Evolutionary conservation across 1,284 basidiomycete genomes (phyloP).

Genomic region (Cryptococcus sp.): DNA sequence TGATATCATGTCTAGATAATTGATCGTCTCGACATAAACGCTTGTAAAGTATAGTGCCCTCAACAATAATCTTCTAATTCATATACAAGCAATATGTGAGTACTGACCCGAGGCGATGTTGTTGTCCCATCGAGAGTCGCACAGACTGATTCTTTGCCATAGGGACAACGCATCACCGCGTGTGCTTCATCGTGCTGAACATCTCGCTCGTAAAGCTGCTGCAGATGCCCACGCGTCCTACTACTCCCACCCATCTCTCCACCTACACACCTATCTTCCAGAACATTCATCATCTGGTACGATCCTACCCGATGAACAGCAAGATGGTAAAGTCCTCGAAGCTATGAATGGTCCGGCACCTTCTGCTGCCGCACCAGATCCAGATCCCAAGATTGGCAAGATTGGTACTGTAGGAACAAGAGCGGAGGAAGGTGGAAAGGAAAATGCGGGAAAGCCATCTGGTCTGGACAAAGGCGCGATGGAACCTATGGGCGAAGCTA

Average conservation of each 20-base stretch:
- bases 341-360: conserved; percentile 27
- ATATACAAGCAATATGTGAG: too few relatives aligned
- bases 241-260: conserved; percentile 38
- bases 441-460: conserved; percentile 27
- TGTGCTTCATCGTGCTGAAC: conserved; percentile 26
- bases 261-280: conserved; percentile 30
- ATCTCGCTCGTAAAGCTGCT: conserved; percentile 32
- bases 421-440: conserved; percentile 31
- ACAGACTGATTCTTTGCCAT: too few relatives aligned
- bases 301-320: conserved; percentile 6
- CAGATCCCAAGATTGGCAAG: conserved; percentile 6
- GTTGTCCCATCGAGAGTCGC: too few relatives aligned
- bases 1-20: too few relatives aligned
- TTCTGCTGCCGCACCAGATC: conserved; percentile 3
- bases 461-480: conserved; percentile 32
- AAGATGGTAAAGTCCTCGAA: conserved; percentile 16
- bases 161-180: neutral
- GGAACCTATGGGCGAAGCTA: conserved; percentile 31
- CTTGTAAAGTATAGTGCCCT: too few relatives aligned
- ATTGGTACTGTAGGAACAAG: conserved; percentile 20
- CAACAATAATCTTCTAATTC: too few relatives aligned
- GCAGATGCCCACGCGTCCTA: conserved; percentile 38
- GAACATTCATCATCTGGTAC: neutral
- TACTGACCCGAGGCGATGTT: too few relatives aligned
- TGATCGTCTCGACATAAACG: too few relatives aligned